Evolutionary conservation across 768 basidiomycete species (phyloP).

Genomic region (Pluteus cervinus): DNA sequence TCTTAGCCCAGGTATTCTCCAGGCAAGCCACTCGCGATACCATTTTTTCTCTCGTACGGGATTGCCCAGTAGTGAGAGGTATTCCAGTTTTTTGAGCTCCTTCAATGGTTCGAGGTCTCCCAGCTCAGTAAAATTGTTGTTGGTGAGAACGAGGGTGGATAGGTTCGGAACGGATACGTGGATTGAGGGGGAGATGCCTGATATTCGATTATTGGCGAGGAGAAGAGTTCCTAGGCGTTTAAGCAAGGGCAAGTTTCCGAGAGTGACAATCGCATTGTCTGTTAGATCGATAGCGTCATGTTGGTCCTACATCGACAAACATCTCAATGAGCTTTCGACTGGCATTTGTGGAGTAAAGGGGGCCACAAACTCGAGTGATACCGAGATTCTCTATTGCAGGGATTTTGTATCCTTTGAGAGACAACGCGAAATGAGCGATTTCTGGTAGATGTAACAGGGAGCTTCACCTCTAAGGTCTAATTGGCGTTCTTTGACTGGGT

Average conservation of each 20-base stretch:
- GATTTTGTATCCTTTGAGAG: slow-evolving; percentile 76
- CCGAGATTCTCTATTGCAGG: slow-evolving; percentile 95
- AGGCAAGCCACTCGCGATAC: slow-evolving; percentile 95
- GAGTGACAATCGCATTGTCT: slow-evolving; percentile 77
- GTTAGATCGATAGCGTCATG: slow-evolving; percentile 93
- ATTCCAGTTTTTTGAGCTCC: slow-evolving; percentile 68
- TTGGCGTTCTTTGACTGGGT: slow-evolving; percentile 84
- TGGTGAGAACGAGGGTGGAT: slow-evolving; percentile 75
- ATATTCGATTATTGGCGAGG: slow-evolving; percentile 86
- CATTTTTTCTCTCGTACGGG: slow-evolving; percentile 89
- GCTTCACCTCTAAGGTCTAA: slow-evolving; percentile 80
- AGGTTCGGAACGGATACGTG: slow-evolving; percentile 83
- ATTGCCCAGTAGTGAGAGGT: slow-evolving; percentile 72
- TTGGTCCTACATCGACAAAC: slow-evolving; percentile 58
- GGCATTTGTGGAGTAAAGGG: slow-evolving; percentile 7
- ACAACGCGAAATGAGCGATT: slow-evolving; percentile 16
- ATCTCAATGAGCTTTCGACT: slow-evolving; percentile 12
- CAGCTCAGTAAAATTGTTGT: slow-evolving; percentile 73
- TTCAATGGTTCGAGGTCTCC: slow-evolving; percentile 83
- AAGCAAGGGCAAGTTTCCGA: slow-evolving; percentile 84
- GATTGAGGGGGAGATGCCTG: slow-evolving; percentile 75
- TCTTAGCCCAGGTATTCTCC: slow-evolving; percentile 80
- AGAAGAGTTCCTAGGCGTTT: slow-evolving; percentile 80
- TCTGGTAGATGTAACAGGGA: slow-evolving; percentile 6
- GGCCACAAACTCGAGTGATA: slow-evolving; percentile 64